Evolutionary conservation across 306 rosid species (phyloP), one percentile per base, ranked within the genome.

Genomic region (Ceratonia siliqua): DNA sequence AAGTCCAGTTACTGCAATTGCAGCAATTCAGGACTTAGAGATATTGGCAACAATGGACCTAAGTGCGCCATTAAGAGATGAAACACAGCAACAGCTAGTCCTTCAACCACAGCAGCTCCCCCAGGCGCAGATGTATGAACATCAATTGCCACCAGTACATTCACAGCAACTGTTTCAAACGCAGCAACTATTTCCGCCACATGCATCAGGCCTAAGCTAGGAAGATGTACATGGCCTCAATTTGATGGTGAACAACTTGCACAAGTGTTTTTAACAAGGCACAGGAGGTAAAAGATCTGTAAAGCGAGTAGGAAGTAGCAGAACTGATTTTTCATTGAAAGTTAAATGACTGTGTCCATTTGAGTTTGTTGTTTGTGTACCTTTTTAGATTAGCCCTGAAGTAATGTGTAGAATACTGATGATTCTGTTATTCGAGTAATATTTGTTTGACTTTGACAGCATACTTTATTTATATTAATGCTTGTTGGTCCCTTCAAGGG

Each of bases 21-120:
- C 84, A 0, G 94, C 92, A 17, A 78, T 92, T 66, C 85, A 83
- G 78, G 96, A 88, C 43, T 63, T 92, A 55, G 98, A 90, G 74
- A 81, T 14, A 50, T 87, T 92, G 0, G 89, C 83, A 39, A 42
- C 85, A 46, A 68, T 90, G 91, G 96, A 88, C 70, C 73, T 87
- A 22, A 74, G 38, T 39, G 89, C 81, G 25, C 91, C 93, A 4
- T 69, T 84, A 22, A 70, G 46, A 68, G 86, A 85, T 17, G 89
- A 86, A 77, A 33, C 39, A 12, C 77, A 56, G 35, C 68, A n/a
- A 8, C 11, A 21, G 56, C 22, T 5, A 3, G 15, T 36, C 1
- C 20, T 5, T 18, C 69, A 17, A 28, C 52, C 18, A 15, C 78
- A 17, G 28, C 73, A 14, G 1, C 67, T 12, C 6, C 54, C 22